Evolutionary conservation across 1,139 yeast species (phyloP).

Genomic region (Magnusiomyces clavatus): DNA sequence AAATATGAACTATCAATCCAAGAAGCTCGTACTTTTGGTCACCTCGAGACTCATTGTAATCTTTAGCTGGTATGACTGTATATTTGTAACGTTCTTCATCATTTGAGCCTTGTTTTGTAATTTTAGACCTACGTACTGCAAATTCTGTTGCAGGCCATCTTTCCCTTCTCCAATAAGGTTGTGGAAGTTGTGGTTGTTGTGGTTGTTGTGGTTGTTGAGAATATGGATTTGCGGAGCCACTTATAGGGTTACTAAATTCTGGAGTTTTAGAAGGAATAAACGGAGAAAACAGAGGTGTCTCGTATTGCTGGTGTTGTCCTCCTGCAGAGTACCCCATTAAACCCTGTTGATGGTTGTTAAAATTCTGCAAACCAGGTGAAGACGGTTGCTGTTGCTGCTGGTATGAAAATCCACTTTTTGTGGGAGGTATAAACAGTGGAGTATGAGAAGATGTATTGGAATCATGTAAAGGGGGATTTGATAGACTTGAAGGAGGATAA

Average conservation of each 20-base stretch:
- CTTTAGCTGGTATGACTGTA: too few relatives aligned
- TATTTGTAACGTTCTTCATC: too few relatives aligned
- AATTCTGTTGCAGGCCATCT: slow-evolving; percentile 23
- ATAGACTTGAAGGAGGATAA: too few relatives aligned
- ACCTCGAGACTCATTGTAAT: slow-evolving; percentile 6
- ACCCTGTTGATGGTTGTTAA: too few relatives aligned
- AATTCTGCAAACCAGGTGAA: too few relatives aligned
- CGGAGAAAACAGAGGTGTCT: too few relatives aligned
- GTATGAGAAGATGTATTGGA: background rate
- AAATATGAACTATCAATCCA: slow-evolving; percentile 35
- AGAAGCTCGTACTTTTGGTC: slow-evolving; percentile 25
- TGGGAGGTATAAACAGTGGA: background rate
- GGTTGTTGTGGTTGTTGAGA: background rate
- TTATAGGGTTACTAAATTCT: background rate
- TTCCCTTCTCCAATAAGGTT: slow-evolving; percentile 15
- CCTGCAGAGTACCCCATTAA: too few relatives aligned
- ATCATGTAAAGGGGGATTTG: background rate
- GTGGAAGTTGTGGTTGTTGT: background rate
- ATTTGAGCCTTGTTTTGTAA: too few relatives aligned
- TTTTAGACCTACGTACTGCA: slow-evolving; percentile 9
- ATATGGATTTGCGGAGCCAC: background rate
- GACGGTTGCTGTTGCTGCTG: too few relatives aligned
- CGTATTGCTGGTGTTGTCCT: too few relatives aligned
- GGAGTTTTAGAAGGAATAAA: background rate
- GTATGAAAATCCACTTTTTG: too few relatives aligned